A percentile compares a stretch with the other conserved stretches of the same genome.
These are phyloP conservation scores for Umbelopsis vinacea DNA, from an alignment of 192 early-diverging fungal genomes.

Conservation along the genomic window DNA sequence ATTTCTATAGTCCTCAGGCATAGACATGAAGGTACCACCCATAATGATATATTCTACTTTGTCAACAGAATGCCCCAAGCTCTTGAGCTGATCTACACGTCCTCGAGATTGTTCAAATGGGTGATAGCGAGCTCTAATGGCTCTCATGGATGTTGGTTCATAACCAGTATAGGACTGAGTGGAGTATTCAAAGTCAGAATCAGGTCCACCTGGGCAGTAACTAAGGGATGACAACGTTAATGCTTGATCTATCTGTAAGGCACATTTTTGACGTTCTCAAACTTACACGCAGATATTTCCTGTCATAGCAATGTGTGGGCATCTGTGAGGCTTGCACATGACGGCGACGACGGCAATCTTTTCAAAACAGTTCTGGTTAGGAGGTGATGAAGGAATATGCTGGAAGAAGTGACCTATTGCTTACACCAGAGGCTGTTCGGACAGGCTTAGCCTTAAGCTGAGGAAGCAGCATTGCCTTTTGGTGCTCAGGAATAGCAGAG, in stretches of 20 bases:
- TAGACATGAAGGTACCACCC: conserved; percentile 99
- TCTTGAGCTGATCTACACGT: conserved; percentile 92
- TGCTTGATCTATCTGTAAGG: too few species aligned
- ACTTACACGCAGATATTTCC: conserved; percentile 97
- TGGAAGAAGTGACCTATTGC: conserved; percentile 26
- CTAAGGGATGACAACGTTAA: conserved; percentile 33
- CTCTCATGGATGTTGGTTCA: conserved; percentile 98
- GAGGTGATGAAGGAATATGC: neutral
- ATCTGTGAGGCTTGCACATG: conserved; percentile 97
- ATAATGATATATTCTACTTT: conserved; percentile 99
- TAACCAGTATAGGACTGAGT: conserved; percentile 99
- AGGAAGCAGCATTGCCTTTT: conserved; percentile 83
- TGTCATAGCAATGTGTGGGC: conserved; percentile 99
- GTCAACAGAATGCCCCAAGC: conserved; percentile 94
- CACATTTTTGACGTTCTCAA: too few species aligned
- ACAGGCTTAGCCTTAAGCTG: conserved; percentile 94
- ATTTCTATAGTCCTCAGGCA: conserved; percentile 93
- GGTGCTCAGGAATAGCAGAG: conserved; percentile 94
- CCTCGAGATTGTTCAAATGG: conserved; percentile 95
- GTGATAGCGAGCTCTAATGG: conserved; percentile 97
- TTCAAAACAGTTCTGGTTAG: neutral
- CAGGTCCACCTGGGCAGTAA: conserved; percentile 97
- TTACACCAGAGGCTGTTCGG: conserved; percentile 89
- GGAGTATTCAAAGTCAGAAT: conserved; percentile 99
- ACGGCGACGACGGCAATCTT: conserved; percentile 94